Percentiles rank a stretch among this genome's conserved stretches.
These are phyloP conservation scores for Cynara cardunculus DNA, from an alignment of 129 eudicot genomes.

Conservation along the genomic window DNA sequence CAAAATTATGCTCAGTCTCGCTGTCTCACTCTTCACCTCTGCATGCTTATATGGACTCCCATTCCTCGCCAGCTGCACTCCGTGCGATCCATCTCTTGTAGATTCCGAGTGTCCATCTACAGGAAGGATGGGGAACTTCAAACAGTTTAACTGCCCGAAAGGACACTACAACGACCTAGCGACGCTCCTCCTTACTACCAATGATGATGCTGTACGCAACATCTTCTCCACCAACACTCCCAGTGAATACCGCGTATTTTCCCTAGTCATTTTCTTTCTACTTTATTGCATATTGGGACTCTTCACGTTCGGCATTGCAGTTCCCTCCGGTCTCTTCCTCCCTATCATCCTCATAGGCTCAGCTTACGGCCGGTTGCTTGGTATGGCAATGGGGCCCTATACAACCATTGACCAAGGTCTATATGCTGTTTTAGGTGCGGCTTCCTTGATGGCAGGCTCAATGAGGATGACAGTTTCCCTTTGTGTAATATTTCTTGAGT, in stretches of 20 bases:
- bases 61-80: constrained; percentile 73
- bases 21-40: constrained; percentile 83
- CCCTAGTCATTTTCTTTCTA: constrained; percentile 64
- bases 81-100: constrained; percentile 58
- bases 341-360: constrained; percentile 96
- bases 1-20: constrained; percentile 61
- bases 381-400: constrained; percentile 76
- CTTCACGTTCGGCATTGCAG: constrained; percentile 89
- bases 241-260: constrained; percentile 46
- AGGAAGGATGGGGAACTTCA: constrained; percentile 86
- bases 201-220: constrained; percentile 95
- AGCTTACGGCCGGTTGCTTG: constrained; percentile 94
- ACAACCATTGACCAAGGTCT: constrained; percentile 86
- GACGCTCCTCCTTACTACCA: constrained; percentile 88
- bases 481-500: constrained; percentile 89
- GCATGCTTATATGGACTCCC: constrained; percentile 91
- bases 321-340: constrained; percentile 94
- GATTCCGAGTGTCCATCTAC: constrained; percentile 61
- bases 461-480: constrained; percentile 99
- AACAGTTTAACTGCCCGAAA: constrained; percentile 91
- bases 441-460: constrained; percentile 96
- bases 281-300: constrained; percentile 86
- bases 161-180: constrained; percentile 95
- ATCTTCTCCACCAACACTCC: constrained; percentile 86
- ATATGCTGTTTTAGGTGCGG: constrained; percentile 91